These are phyloP conservation scores for Phytophthora citrophthora DNA, from an alignment of 352 stramenopile genomes.

Conservation along the genomic window DNA sequence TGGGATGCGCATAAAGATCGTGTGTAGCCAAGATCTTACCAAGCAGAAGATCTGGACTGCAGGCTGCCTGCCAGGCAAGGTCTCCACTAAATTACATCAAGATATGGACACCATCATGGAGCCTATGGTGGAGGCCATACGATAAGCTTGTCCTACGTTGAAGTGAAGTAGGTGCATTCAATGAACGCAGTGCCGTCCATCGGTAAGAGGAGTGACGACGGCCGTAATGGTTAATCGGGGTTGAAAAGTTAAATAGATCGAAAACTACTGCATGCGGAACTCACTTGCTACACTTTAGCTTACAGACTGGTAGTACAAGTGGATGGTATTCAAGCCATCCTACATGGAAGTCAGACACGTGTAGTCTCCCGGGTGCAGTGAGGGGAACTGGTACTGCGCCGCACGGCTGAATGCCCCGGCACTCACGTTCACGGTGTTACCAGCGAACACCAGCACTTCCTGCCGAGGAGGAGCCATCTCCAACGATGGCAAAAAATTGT, in stretches of 20 bases:
- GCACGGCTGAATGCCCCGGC: conserved; percentile 18
- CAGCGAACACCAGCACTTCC: conserved; percentile 36
- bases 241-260: conserved; percentile 20
- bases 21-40: conserved; percentile 1
- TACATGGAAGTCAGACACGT: conserved; percentile 41
- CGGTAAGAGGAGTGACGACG: too few species aligned
- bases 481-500: conserved; percentile 63
- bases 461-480: conserved; percentile 17
- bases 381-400: conserved; percentile 29
- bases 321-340: not conserved
- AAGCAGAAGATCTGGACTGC: conserved; percentile 8
- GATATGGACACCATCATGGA: too few species aligned
- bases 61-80: not conserved
- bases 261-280: not conserved
- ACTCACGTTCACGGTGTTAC: conserved; percentile 38
- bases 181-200: too few species aligned
- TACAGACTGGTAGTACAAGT: not conserved
- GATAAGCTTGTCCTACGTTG: conserved; percentile 9
- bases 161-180: conserved; percentile 9
- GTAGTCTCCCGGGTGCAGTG: conserved; percentile 34
- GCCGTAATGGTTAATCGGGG: not conserved
- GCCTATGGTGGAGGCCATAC: not conserved
- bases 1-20: conserved; percentile 18
- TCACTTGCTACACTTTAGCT: conserved; percentile 13
- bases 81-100: too few species aligned